Evolutionary conservation across 2,329 filamentous ascomycete genomes (phyloP).

Genomic region (Rachicladosporium sp.): DNA sequence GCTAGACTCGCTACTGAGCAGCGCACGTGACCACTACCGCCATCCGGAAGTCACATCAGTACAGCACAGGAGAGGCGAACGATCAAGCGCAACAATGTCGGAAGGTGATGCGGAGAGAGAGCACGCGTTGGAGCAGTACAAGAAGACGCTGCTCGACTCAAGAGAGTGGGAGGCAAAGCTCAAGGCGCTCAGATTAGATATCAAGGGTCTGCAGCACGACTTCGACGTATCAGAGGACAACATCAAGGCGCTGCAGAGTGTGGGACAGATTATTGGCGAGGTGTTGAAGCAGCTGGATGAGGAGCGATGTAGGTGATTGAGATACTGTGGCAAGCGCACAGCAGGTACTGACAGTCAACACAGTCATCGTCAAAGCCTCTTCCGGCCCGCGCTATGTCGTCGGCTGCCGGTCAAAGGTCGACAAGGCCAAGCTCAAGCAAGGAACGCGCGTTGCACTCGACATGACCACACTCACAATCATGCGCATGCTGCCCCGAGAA

Average conservation of each 20-base stretch:
- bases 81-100: no score
- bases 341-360: constrained; percentile 5
- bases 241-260: constrained; percentile 97
- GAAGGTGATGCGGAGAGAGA: constrained; percentile 30
- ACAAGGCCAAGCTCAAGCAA: constrained; percentile 94
- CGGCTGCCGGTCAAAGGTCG: constrained; percentile 94
- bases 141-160: constrained; percentile 61
- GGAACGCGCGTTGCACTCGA: constrained; percentile 94
- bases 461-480: constrained; percentile 99
- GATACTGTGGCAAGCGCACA: neutral
- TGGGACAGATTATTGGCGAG: constrained; percentile 98
- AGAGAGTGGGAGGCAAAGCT: constrained; percentile 98
- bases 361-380: constrained; percentile 97
- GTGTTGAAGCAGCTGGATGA: constrained; percentile 98
- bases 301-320: constrained; percentile 68
- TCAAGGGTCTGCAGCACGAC: constrained; percentile 88
- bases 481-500: constrained; percentile 98
- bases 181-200: constrained; percentile 84
- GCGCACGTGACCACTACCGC: no score
- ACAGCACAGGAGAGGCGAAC: no score
- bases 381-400: constrained; percentile 96
- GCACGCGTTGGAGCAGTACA: constrained; percentile 41
- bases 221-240: constrained; percentile 97
- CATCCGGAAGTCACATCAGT: no score
- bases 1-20: no score